Percentiles rank a stretch among this genome's conserved stretches.
phyloP scores from a whole-genome alignment of 116 monocot genomes.

The Trichopus zeylanicus region DNA sequence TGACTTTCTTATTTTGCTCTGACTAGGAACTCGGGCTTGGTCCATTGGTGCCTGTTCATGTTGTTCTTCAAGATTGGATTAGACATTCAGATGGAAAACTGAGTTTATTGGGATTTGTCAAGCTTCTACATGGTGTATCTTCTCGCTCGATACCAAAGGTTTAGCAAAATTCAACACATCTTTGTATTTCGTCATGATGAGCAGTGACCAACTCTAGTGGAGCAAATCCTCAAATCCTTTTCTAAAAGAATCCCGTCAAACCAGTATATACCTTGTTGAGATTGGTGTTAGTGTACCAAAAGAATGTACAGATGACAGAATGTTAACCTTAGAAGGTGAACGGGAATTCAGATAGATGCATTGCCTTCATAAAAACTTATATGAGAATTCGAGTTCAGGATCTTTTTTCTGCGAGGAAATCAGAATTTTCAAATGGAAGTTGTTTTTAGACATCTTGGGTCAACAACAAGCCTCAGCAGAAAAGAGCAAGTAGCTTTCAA shows the following conservation, averaged over 20 bases:
- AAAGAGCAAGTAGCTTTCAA: too few species aligned
- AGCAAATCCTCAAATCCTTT: neutral
- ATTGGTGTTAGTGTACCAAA: neutral
- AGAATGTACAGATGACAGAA: slow-evolving; percentile 17
- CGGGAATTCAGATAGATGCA: too few species aligned
- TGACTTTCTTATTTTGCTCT: neutral
- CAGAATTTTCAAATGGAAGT: too few species aligned
- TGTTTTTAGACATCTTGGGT: too few species aligned
- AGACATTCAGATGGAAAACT: slow-evolving; percentile 55
- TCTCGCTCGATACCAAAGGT: slow-evolving; percentile 26
- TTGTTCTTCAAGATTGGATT: slow-evolving; percentile 56
- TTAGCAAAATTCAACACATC: slow-evolving; percentile 4
- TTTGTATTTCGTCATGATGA: neutral
- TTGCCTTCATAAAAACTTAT: too few species aligned
- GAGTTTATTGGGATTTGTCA: slow-evolving; percentile 54
- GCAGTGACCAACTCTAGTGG: neutral
- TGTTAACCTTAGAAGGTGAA: neutral
- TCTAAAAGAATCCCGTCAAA: neutral
- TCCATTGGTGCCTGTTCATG: slow-evolving; percentile 50
- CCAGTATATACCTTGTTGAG: too few species aligned
- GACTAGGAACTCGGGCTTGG: slow-evolving; percentile 49
- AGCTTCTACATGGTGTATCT: slow-evolving; percentile 52
- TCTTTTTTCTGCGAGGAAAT: too few species aligned
- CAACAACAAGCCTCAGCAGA: too few species aligned
- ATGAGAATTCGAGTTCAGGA: too few species aligned